phyloP scores from a whole-genome alignment of 1,284 basidiomycete genomes.

The Pulchroboletus neoregius region DNA sequence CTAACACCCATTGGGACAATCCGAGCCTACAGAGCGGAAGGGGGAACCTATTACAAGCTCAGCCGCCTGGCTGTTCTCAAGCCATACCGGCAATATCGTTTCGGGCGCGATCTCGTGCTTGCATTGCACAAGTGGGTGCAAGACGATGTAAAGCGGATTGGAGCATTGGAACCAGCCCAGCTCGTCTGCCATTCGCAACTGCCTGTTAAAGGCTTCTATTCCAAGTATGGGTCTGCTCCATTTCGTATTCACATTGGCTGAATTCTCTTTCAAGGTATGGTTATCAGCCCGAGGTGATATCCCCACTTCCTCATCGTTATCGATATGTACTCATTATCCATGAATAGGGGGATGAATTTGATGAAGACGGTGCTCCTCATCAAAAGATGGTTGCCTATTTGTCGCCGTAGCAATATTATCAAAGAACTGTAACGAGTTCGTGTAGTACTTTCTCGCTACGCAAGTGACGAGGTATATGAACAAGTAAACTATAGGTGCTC shows the following conservation, averaged over 20 bases:
- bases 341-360: slow-evolving; percentile 65
- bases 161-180: slow-evolving; percentile 30
- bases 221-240: too few relatives aligned
- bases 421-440: slow-evolving; percentile 26
- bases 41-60: slow-evolving; percentile 56
- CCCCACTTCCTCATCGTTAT: slow-evolving; percentile 13
- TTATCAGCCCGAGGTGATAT: slow-evolving; percentile 54
- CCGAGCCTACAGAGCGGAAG: slow-evolving; percentile 29
- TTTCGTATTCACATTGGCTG: slow-evolving; percentile 2
- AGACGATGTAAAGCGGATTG: slow-evolving; percentile 37
- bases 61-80: slow-evolving; percentile 64
- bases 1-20: slow-evolving; percentile 66
- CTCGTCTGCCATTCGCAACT: slow-evolving; percentile 68
- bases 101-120: slow-evolving; percentile 61
- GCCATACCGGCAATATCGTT: slow-evolving; percentile 56
- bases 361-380: slow-evolving; percentile 78
- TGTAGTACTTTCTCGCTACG: slow-evolving; percentile 12
- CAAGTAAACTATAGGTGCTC: slow-evolving; percentile 32
- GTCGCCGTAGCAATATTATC: slow-evolving; percentile 36
- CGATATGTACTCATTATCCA: slow-evolving; percentile 18
- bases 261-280: slow-evolving; percentile 53
- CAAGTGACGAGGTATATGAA: slow-evolving; percentile 32
- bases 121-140: slow-evolving; percentile 56
- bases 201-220: slow-evolving; percentile 66
- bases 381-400: slow-evolving; percentile 66